Conservation (phyloP, 805 yeast species). For the Lipomyces sp. region DNA sequence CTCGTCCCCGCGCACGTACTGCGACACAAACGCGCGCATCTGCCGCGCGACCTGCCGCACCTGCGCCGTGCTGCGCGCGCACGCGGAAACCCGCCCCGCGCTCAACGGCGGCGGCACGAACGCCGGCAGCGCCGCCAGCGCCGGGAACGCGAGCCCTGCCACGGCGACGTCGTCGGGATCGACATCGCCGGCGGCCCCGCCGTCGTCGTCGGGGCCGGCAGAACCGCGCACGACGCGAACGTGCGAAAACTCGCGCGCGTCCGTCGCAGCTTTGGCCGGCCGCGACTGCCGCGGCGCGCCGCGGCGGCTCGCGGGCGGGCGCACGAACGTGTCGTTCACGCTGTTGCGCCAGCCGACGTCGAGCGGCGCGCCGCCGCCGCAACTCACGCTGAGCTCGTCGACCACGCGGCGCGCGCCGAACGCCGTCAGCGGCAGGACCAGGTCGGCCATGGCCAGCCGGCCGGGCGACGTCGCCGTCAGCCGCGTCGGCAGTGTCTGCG, state of each 20-base stretch:
- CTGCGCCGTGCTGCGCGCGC: not conserved
- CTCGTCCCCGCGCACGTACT: constrained; percentile 2
- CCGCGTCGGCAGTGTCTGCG: constrained; percentile 26
- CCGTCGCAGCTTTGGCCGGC: not conserved
- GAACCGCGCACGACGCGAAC: constrained; percentile 7
- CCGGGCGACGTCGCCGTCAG: constrained; percentile 1
- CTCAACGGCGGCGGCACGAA: not conserved
- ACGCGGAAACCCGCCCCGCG: not conserved
- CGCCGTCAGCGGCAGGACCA: not conserved
- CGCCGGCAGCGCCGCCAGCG: constrained; percentile 1
- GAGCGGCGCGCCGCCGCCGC: not conserved
- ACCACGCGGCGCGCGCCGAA: constrained; percentile 10
- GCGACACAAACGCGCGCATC: constrained; percentile 3
- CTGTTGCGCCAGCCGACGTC: constrained; percentile 5
- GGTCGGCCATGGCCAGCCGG: constrained; percentile 7
- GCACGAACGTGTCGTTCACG: constrained; percentile 8
- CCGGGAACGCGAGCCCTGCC: constrained; percentile 7
- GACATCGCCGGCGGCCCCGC: not conserved
- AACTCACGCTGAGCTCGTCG: constrained; percentile 3
- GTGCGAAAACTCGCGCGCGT: not conserved
- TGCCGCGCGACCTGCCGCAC: not conserved
- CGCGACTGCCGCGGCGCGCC: not conserved
- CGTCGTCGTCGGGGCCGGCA: not conserved
- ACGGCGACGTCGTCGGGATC: constrained; percentile 1
- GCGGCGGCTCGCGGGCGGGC: constrained; percentile 6